These are phyloP conservation scores for Entoloma clypeatum DNA, from an alignment of 1,284 basidiomycete species.

Conservation along the genomic window DNA sequence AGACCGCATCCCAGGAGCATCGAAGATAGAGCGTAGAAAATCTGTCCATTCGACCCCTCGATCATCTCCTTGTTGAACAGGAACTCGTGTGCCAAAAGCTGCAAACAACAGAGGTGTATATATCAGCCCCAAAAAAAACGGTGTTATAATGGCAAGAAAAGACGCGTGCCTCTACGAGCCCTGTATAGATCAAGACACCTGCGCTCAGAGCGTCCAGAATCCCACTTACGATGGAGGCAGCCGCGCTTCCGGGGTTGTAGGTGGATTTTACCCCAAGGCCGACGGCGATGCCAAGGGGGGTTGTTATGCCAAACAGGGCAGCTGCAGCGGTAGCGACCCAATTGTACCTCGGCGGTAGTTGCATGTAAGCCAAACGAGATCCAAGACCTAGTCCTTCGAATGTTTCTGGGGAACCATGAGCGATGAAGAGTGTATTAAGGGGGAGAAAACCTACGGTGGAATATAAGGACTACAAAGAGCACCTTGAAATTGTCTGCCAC, in stretches of 20 bases:
- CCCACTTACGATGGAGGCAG: conserved; percentile 78
- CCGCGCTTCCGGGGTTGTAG: conserved; percentile 78
- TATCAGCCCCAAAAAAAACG: conserved; percentile 5
- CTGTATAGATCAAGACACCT: conserved; percentile 90
- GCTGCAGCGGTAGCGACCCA: conserved; percentile 68
- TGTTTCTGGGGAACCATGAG: conserved; percentile 56
- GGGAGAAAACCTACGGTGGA: conserved; percentile 68
- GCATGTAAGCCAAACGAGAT: conserved; percentile 75
- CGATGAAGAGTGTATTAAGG: neutral
- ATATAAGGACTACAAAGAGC: conserved; percentile 88
- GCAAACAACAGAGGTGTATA: no score
- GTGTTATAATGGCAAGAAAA: conserved; percentile 5
- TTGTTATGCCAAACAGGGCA: conserved; percentile 73
- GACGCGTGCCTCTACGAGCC: conserved; percentile 72
- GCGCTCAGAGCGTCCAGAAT: conserved; percentile 82
- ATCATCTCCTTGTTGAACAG: conserved; percentile 85
- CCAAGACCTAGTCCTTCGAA: conserved; percentile 93
- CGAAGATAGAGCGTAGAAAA: conserved; percentile 67
- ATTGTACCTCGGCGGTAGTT: conserved; percentile 54
- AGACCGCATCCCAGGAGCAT: conserved; percentile 77
- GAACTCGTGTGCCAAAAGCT: conserved; percentile 91
- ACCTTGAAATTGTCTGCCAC: conserved; percentile 79
- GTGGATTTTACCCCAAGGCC: conserved; percentile 80
- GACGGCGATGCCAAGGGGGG: conserved; percentile 78
- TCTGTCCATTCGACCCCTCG: conserved; percentile 54